These are phyloP conservation scores for Scutellaria galericulata DNA, from an alignment of 257 asterid species.

Conservation along the genomic window DNA sequence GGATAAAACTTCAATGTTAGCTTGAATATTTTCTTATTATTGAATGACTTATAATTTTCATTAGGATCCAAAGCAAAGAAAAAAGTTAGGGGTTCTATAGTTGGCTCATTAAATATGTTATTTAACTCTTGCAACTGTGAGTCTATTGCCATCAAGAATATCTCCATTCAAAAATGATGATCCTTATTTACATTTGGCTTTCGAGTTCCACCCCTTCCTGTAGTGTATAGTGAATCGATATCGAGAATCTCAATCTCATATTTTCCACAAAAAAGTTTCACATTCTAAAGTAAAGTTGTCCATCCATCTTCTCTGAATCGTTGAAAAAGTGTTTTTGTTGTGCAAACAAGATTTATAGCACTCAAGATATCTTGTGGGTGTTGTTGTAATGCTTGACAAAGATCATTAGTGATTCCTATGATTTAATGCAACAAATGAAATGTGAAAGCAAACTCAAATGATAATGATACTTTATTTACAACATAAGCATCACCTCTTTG, in stretches of 20 bases:
- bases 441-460: conserved; percentile 11
- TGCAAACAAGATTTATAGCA: neutral
- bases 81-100: neutral
- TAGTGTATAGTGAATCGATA: neutral
- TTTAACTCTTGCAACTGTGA: neutral
- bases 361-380: neutral
- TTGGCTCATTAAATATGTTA: neutral
- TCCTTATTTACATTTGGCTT: too few species aligned
- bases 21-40: neutral
- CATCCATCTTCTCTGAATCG: too few species aligned
- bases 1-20: neutral
- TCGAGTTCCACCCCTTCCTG: too few species aligned
- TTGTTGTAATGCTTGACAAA: conserved; percentile 7
- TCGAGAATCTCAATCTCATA: neutral
- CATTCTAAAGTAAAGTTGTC: neutral
- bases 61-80: neutral
- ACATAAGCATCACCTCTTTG: neutral
- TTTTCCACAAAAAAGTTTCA: neutral
- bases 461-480: neutral
- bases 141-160: neutral
- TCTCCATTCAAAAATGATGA: neutral
- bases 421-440: neutral
- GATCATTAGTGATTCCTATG: neutral
- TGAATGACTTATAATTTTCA: neutral
- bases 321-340: too few species aligned